Evolutionary conservation across 345 rosid genomes (phyloP).

Genomic region (Ceriops tagal): DNA sequence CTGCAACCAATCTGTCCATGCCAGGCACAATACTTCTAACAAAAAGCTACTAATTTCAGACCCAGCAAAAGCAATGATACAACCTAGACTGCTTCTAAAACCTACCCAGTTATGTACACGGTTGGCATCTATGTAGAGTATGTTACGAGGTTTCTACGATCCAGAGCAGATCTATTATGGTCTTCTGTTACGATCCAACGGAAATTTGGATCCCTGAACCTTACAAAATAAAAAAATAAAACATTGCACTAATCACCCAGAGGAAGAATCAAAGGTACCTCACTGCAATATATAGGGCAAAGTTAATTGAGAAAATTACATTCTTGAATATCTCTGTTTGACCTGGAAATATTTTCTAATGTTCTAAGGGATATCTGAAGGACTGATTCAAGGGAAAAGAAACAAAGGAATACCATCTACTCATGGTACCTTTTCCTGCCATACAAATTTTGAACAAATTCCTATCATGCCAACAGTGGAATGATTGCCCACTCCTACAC

Average conservation of each 20-base stretch:
- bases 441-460: slow-evolving; percentile 51
- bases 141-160: slow-evolving; percentile 34
- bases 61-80: slow-evolving; percentile 3
- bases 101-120: background rate
- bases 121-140: slow-evolving; percentile 30
- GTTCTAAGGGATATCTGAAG: too few species aligned
- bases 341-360: too few species aligned
- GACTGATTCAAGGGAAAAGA: too few species aligned
- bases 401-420: too few species aligned
- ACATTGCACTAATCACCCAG: background rate
- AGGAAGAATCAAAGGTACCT: background rate
- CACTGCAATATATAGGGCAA: background rate
- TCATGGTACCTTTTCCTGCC: slow-evolving; percentile 65
- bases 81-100: background rate
- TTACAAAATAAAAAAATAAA: slow-evolving; percentile 19
- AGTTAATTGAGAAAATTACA: too few species aligned
- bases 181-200: slow-evolving; percentile 74
- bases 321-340: too few species aligned
- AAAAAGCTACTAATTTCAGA: background rate
- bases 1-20: too few species aligned
- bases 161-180: slow-evolving; percentile 27
- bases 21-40: background rate
- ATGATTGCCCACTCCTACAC: slow-evolving; percentile 77
- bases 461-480: slow-evolving; percentile 89
- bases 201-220: slow-evolving; percentile 65